These are phyloP conservation scores for Trametes elegans DNA, from an alignment of 768 basidiomycete genomes.

Conservation along the genomic window DNA sequence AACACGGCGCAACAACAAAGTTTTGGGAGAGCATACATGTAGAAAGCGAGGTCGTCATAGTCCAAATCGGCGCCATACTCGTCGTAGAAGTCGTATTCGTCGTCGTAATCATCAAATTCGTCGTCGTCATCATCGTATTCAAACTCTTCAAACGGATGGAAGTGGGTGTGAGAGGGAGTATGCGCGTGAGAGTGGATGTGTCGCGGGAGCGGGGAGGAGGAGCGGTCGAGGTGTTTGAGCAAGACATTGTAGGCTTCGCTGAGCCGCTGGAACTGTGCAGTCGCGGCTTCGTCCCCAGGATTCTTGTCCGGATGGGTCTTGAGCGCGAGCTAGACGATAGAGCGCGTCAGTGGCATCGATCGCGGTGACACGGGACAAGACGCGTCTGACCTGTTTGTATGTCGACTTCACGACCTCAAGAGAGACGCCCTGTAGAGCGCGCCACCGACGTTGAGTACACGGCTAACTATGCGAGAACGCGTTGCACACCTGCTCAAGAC, in stretches of 20 bases:
- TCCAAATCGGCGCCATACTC: slow-evolving; percentile 35
- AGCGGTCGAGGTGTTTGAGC: slow-evolving; percentile 49
- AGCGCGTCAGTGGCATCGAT: background rate
- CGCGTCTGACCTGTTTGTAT: slow-evolving; percentile 60
- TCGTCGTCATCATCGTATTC: slow-evolving; percentile 37
- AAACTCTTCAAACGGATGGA: slow-evolving; percentile 31
- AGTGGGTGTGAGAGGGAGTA: slow-evolving; percentile 1
- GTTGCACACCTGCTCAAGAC: slow-evolving; percentile 48
- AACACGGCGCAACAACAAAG: background rate
- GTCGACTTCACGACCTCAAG: slow-evolving; percentile 63
- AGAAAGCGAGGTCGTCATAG: slow-evolving; percentile 39
- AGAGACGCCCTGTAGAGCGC: slow-evolving; percentile 46
- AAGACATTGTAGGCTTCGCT: slow-evolving; percentile 67
- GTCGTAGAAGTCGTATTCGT: slow-evolving; percentile 29
- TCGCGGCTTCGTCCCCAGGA: slow-evolving; percentile 60
- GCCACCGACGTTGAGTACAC: background rate
- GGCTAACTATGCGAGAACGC: too few species aligned
- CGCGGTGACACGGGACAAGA: background rate
- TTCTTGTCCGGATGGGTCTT: slow-evolving; percentile 80
- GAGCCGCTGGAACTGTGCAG: slow-evolving; percentile 65
- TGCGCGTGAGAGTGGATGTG: slow-evolving; percentile 17
- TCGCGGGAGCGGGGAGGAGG: slow-evolving; percentile 28
- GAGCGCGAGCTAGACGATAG: slow-evolving; percentile 49
- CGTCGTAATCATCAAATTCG: slow-evolving; percentile 31
- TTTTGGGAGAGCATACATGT: slow-evolving; percentile 38